A percentile compares a stretch with the other conserved stretches of the same genome.
Evolutionary conservation across 495 filamentous ascomycete species (phyloP).

Genomic region (Extremus antarcticus): DNA sequence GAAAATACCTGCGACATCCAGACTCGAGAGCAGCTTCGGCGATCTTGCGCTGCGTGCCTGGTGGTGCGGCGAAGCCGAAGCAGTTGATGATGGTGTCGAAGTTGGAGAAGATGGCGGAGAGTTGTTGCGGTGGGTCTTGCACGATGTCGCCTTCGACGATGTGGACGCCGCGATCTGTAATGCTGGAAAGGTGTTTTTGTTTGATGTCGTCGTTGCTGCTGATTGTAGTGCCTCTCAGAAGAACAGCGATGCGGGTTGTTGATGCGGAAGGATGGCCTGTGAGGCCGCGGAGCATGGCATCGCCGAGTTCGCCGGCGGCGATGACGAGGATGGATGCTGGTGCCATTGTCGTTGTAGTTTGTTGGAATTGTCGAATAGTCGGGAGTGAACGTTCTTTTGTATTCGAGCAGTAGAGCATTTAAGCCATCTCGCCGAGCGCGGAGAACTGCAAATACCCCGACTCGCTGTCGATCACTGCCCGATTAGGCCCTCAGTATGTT

Average conservation of each 20-base stretch:
- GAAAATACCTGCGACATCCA: constrained; percentile 36
- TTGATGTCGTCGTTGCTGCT: constrained; percentile 15
- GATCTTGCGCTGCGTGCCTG: constrained; percentile 43
- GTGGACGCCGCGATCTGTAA: constrained; percentile 30
- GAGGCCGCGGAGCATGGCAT: constrained; percentile 41
- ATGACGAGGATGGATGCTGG: constrained; percentile 41
- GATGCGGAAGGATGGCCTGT: constrained; percentile 29
- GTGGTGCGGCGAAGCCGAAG: constrained; percentile 42
- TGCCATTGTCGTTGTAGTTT: not conserved
- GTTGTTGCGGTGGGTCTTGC: constrained; percentile 26
- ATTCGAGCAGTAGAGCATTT: too few species aligned
- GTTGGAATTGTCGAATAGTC: not conserved
- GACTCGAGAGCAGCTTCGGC: constrained; percentile 41
- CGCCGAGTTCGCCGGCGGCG: constrained; percentile 52
- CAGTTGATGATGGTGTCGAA: constrained; percentile 45
- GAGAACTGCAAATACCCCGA: not conserved
- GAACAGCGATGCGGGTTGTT: constrained; percentile 13
- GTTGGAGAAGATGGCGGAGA: constrained; percentile 35
- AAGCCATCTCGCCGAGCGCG: too few species aligned
- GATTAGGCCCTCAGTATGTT: not conserved
- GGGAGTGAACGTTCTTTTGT: too few species aligned
- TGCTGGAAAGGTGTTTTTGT: constrained; percentile 18
- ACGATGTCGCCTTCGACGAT: constrained; percentile 41
- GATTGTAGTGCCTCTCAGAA: constrained; percentile 26
- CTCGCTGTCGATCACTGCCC: not conserved